A percentile compares a stretch with the other conserved stretches of the same genome.
phyloP scores from a whole-genome alignment of 2,329 filamentous ascomycete genomes.

The Macrophomina pseudophaseolina region DNA sequence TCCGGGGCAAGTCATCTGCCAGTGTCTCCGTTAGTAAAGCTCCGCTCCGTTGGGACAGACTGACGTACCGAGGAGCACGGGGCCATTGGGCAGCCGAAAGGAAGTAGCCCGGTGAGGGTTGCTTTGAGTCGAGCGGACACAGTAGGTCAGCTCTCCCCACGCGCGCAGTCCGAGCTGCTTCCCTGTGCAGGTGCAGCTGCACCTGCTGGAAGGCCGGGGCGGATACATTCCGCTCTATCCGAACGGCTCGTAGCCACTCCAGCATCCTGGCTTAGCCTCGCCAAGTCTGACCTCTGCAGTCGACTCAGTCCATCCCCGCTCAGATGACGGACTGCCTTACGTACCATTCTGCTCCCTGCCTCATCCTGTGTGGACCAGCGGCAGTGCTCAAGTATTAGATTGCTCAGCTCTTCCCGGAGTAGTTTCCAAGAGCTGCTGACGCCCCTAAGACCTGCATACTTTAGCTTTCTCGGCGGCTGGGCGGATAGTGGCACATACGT shows the following conservation, averaged over 20 bases:
- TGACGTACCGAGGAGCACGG: neutral
- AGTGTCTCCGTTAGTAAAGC: neutral
- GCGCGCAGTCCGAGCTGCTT: neutral
- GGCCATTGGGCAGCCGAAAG: neutral
- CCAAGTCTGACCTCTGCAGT: neutral
- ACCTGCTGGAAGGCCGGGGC: neutral
- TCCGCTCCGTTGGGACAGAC: neutral
- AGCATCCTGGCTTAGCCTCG: conserved; percentile 15
- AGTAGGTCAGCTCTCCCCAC: neutral
- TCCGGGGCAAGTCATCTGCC: neutral
- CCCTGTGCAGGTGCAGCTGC: conserved; percentile 5
- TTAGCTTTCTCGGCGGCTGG: neutral
- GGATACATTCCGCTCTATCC: conserved; percentile 19
- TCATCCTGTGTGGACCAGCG: neutral
- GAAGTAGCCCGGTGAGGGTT: neutral
- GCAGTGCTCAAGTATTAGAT: neutral
- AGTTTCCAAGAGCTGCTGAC: neutral
- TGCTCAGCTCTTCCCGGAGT: neutral
- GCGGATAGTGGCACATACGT: neutral
- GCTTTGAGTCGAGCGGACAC: neutral
- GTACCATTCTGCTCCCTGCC: neutral
- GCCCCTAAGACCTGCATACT: neutral
- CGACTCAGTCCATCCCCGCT: conserved; percentile 7
- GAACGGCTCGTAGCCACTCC: conserved; percentile 17
- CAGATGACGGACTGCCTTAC: conserved; percentile 6